Percentiles rank a stretch among this genome's conserved stretches.
phyloP scores from a whole-genome alignment of 2,329 filamentous ascomycete species.

The Parasarocladium wereldwijsianum region DNA sequence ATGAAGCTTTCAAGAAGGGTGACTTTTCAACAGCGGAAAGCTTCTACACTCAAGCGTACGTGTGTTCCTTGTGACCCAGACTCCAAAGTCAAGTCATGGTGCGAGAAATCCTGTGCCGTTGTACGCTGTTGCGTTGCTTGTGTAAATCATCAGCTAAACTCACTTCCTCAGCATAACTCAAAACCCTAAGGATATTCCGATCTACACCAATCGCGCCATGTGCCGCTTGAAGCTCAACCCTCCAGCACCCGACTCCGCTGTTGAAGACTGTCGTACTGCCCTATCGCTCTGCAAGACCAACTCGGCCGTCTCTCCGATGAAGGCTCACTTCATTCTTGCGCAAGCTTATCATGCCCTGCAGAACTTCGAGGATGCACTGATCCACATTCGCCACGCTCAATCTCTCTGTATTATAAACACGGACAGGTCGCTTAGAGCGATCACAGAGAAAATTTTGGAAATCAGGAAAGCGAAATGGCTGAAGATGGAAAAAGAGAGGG shows the following conservation, averaged over 20 bases:
- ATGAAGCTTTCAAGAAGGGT: constrained; percentile 47
- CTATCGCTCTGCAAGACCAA: no score
- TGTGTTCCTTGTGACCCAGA: constrained; percentile 6
- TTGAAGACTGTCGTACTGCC: constrained; percentile 66
- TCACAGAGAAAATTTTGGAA: constrained; percentile 59
- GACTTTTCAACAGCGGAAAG: constrained; percentile 53
- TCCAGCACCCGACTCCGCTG: constrained; percentile 54
- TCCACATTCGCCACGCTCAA: constrained; percentile 59
- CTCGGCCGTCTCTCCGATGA: constrained; percentile 52
- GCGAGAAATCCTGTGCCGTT: neutral
- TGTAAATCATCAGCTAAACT: neutral
- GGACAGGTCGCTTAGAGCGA: constrained; percentile 52
- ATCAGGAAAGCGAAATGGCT: constrained; percentile 86
- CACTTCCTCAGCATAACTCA: constrained; percentile 47
- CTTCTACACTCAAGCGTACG: constrained; percentile 58
- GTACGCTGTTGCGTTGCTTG: constrained; percentile 5
- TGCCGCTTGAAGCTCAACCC: constrained; percentile 58
- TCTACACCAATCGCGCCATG: constrained; percentile 86
- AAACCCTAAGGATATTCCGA: constrained; percentile 59
- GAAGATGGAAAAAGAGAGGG: constrained; percentile 47
- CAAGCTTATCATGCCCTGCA: constrained; percentile 64
- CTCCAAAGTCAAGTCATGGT: neutral
- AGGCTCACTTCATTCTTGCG: constrained; percentile 70
- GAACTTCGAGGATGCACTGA: constrained; percentile 54
- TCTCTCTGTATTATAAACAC: constrained; percentile 40